These are phyloP conservation scores for Albophoma yamanashiensis DNA, from an alignment of 2,329 filamentous ascomycete genomes.

Conservation along the genomic window DNA sequence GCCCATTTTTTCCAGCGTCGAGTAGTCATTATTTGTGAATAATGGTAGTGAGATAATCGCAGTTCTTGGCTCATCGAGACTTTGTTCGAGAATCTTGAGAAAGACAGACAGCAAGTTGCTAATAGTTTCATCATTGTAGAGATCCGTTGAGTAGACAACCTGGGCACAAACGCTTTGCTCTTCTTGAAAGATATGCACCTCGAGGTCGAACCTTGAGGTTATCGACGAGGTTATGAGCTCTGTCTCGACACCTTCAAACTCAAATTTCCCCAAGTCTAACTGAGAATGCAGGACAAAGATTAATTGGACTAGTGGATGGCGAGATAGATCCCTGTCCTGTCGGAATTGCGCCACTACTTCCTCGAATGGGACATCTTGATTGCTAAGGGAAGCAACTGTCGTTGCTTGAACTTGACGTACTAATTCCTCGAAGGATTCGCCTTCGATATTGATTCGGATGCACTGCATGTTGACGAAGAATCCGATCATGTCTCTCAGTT, in stretches of 20 bases:
- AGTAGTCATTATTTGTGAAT: no score
- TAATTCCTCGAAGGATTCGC: slow-evolving; percentile 4
- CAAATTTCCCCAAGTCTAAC: slow-evolving; percentile 1
- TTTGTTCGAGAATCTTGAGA: no score
- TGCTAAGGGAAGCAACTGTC: slow-evolving; percentile 4
- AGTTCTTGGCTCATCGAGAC: no score
- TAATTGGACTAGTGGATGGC: slow-evolving; percentile 2
- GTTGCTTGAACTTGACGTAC: background rate
- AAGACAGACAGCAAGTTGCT: no score
- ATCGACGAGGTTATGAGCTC: background rate
- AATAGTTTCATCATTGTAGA: no score
- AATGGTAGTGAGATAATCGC: no score
- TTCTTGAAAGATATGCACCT: slow-evolving; percentile 6
- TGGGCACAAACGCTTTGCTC: no score
- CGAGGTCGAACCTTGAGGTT: slow-evolving; percentile 10
- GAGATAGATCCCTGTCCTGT: background rate
- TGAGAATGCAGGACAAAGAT: slow-evolving; percentile 10
- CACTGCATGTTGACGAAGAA: slow-evolving; percentile 17
- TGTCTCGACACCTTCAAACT: slow-evolving; percentile 4
- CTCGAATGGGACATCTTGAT: slow-evolving; percentile 14
- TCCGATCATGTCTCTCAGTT: slow-evolving; percentile 10
- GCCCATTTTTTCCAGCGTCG: no score
- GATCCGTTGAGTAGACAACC: no score
- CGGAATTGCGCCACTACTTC: slow-evolving; percentile 7
- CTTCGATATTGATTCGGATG: slow-evolving; percentile 9